Conservation (phyloP, 805 yeast genomes). For the Candida boleticola region DNA sequence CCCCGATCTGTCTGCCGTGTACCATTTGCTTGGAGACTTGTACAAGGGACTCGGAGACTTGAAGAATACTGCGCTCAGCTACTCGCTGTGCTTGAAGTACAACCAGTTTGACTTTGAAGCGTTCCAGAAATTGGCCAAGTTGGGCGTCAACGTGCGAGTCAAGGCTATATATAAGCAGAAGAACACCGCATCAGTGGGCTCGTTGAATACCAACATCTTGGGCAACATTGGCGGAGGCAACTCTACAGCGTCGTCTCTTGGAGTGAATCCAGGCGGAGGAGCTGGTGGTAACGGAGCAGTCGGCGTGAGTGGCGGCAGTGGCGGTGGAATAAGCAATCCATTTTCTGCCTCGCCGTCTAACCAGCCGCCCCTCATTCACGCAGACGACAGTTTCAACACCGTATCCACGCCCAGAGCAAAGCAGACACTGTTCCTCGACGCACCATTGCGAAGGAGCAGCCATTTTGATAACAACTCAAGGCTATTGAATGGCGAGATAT, state of each 20-base stretch:
- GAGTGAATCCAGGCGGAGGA: neutral
- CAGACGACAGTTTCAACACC: constrained; percentile 9
- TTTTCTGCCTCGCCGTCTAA: constrained; percentile 18
- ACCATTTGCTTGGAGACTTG: constrained; percentile 68
- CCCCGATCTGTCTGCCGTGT: constrained; percentile 74
- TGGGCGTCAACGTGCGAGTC: constrained; percentile 70
- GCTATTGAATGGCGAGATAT: constrained; percentile 7
- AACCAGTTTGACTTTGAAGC: constrained; percentile 90
- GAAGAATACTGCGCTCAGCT: constrained; percentile 63
- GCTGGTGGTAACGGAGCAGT: neutral
- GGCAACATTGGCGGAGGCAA: neutral
- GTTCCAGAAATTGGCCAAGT: constrained; percentile 65
- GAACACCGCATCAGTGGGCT: too few relatives aligned
- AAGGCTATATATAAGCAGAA: constrained; percentile 47
- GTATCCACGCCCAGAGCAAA: constrained; percentile 14
- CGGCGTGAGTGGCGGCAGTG: constrained; percentile 2
- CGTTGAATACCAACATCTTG: neutral
- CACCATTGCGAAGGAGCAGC: constrained; percentile 29
- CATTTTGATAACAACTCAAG: constrained; percentile 1
- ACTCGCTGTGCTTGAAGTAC: constrained; percentile 63
- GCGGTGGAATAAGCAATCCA: constrained; percentile 21
- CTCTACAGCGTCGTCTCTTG: neutral
- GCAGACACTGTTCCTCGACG: constrained; percentile 29
- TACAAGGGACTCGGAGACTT: constrained; percentile 57
- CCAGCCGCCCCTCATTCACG: constrained; percentile 2